These are phyloP conservation scores for Candida sakaeoensis DNA, from an alignment of 805 yeast species.

Conservation along the genomic window DNA sequence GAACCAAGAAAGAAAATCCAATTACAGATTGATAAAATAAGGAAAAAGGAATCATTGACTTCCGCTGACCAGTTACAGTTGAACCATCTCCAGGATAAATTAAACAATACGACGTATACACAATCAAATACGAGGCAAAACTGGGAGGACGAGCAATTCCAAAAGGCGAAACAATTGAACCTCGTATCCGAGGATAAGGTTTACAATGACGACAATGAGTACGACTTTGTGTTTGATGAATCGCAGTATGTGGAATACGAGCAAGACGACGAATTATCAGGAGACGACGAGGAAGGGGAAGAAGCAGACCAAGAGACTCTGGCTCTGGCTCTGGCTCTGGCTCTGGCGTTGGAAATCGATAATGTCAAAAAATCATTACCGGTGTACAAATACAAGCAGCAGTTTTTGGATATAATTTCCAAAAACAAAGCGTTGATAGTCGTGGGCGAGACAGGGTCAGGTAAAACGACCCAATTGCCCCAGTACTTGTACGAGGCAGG, in stretches of 20 bases:
- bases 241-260: slow-evolving; percentile 40
- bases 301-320: slow-evolving; percentile 4
- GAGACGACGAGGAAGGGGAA: slow-evolving; percentile 12
- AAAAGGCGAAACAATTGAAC: slow-evolving; percentile 32
- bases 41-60: slow-evolving; percentile 53
- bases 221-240: slow-evolving; percentile 75
- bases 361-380: slow-evolving; percentile 68
- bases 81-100: slow-evolving; percentile 2
- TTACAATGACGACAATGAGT: slow-evolving; percentile 41
- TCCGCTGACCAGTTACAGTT: slow-evolving; percentile 18
- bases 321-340: not conserved
- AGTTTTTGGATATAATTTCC: slow-evolving; percentile 56
- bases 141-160: slow-evolving; percentile 56
- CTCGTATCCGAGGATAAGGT: slow-evolving; percentile 37
- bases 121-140: slow-evolving; percentile 5
- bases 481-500: slow-evolving; percentile 85
- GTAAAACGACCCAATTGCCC: slow-evolving; percentile 91
- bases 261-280: slow-evolving; percentile 14
- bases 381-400: slow-evolving; percentile 59
- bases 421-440: slow-evolving; percentile 67
- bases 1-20: slow-evolving; percentile 3
- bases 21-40: slow-evolving; percentile 13
- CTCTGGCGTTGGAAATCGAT: slow-evolving; percentile 26
- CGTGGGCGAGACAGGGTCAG: slow-evolving; percentile 91
- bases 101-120: slow-evolving; percentile 6